Evolutionary conservation across 192 early-diverging fungal species (phyloP).

Genomic region (Entomortierella chlamydospora): DNA sequence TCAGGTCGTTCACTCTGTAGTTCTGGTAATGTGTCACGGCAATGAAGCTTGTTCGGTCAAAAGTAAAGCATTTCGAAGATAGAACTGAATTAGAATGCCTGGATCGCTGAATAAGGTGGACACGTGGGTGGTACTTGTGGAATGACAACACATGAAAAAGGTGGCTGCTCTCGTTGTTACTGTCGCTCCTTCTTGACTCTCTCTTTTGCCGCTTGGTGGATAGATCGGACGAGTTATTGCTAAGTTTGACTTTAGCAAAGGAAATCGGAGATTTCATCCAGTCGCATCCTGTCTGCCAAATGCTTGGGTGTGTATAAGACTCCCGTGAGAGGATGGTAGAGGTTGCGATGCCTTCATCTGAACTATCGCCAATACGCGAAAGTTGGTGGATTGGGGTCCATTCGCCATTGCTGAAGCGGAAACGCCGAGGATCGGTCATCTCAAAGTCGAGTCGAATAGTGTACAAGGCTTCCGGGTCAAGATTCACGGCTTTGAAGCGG

Average conservation of each 20-base stretch:
- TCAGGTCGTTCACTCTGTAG: slow-evolving; percentile 62
- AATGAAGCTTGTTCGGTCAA: slow-evolving; percentile 63
- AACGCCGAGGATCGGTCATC: slow-evolving; percentile 33
- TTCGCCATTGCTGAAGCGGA: slow-evolving; percentile 47
- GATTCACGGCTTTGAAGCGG: slow-evolving; percentile 44
- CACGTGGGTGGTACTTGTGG: slow-evolving; percentile 64
- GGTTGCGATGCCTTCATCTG: neutral
- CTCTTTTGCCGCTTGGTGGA: neutral
- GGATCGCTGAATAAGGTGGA: slow-evolving; percentile 59
- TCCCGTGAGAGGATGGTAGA: neutral
- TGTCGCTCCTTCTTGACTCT: neutral
- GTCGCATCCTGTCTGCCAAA: slow-evolving; percentile 21
- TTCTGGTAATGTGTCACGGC: slow-evolving; percentile 76
- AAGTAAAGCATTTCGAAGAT: slow-evolving; percentile 35
- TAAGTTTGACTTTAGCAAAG: slow-evolving; percentile 66
- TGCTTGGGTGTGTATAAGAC: slow-evolving; percentile 47
- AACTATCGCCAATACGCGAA: neutral
- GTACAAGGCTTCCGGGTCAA: slow-evolving; percentile 58
- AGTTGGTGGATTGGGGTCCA: slow-evolving; percentile 41
- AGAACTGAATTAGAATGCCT: neutral
- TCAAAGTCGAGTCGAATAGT: slow-evolving; percentile 60
- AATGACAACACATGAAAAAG: slow-evolving; percentile 58
- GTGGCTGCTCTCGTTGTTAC: neutral
- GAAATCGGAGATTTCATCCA: slow-evolving; percentile 57
- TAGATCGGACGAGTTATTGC: slow-evolving; percentile 38